These are phyloP conservation scores for Macrophomina tecta DNA, from an alignment of 2,329 filamentous ascomycete species.

Conservation along the genomic window DNA sequence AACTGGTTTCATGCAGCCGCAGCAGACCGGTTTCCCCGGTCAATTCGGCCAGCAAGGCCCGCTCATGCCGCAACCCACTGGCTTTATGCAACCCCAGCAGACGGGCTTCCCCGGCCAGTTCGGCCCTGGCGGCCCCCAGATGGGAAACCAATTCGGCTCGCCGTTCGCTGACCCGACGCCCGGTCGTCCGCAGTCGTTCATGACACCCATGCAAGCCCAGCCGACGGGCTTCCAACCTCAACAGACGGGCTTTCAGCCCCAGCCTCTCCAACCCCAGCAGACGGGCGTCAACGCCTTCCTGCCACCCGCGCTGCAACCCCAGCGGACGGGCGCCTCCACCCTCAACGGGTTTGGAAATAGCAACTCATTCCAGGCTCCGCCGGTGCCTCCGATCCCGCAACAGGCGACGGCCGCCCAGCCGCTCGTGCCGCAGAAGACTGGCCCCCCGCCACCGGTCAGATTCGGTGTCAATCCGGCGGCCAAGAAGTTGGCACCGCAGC, in stretches of 20 bases:
- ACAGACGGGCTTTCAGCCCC: constrained; percentile 35
- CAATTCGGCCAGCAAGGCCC: constrained; percentile 33
- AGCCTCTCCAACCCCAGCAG: constrained; percentile 57
- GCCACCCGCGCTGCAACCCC: constrained; percentile 56
- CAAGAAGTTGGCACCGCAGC: constrained; percentile 82
- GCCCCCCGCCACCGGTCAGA: constrained; percentile 83
- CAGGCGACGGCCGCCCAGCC: constrained; percentile 64
- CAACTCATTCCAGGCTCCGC: constrained; percentile 51
- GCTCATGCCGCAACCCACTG: constrained; percentile 59
- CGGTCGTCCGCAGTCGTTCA: constrained; percentile 15
- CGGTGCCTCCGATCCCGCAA: constrained; percentile 63
- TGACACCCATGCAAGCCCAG: constrained; percentile 5
- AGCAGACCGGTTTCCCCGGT: constrained; percentile 34
- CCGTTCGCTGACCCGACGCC: constrained; percentile 48
- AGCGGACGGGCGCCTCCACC: constrained; percentile 47
- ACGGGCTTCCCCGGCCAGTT: constrained; percentile 53
- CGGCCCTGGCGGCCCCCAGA: constrained; percentile 58
- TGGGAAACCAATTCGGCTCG: constrained; percentile 49
- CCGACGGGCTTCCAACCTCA: constrained; percentile 31
- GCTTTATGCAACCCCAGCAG: constrained; percentile 54
- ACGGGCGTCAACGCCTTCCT: constrained; percentile 59
- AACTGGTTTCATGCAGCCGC: constrained; percentile 50
- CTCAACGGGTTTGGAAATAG: constrained; percentile 51
- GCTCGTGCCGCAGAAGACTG: constrained; percentile 78
- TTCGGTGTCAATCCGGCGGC: constrained; percentile 79